phyloP scores from a whole-genome alignment of 345 rosid species.

The Lepidium aucheri region DNA sequence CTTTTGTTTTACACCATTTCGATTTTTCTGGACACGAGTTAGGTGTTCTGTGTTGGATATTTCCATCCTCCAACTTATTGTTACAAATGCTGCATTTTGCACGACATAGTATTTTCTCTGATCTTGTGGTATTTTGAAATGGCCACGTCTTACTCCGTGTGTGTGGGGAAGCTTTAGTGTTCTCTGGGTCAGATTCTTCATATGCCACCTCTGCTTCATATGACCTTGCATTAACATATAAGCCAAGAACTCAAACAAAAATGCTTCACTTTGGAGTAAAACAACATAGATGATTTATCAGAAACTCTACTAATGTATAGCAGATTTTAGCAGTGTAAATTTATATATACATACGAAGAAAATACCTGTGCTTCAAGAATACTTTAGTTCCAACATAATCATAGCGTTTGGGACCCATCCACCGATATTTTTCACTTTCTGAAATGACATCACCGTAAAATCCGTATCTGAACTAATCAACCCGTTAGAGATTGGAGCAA shows the following conservation, averaged over 20 bases:
- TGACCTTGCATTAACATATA: slow-evolving; percentile 37
- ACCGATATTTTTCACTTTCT: slow-evolving; percentile 89
- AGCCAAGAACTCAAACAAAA: not conserved
- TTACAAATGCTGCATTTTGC: slow-evolving; percentile 58
- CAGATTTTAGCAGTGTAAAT: not conserved
- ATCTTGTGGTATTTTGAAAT: slow-evolving; percentile 32
- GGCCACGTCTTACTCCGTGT: slow-evolving; percentile 29
- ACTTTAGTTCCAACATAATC: slow-evolving; percentile 95
- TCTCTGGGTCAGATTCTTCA: slow-evolving; percentile 50
- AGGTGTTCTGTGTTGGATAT: slow-evolving; percentile 16
- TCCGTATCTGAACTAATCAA: slow-evolving; percentile 60
- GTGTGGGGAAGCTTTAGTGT: slow-evolving; percentile 19
- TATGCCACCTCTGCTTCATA: slow-evolving; percentile 85
- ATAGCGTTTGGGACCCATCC: slow-evolving; percentile 98
- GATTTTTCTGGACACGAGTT: slow-evolving; percentile 30
- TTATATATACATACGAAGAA: not conserved
- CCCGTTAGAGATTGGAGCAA: slow-evolving; percentile 12
- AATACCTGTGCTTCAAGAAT: slow-evolving; percentile 76
- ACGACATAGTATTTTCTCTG: slow-evolving; percentile 59
- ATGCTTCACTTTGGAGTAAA: not conserved
- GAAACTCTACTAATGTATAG: not conserved
- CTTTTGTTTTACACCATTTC: slow-evolving; percentile 61
- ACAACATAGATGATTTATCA: not conserved
- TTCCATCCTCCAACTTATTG: slow-evolving; percentile 26
- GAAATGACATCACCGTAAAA: slow-evolving; percentile 94